Evolutionary conservation across 192 early-diverging fungal genomes (phyloP), one percentile per base, ranked within the genome.

Genomic region (Pecoramyces ruminantium): DNA sequence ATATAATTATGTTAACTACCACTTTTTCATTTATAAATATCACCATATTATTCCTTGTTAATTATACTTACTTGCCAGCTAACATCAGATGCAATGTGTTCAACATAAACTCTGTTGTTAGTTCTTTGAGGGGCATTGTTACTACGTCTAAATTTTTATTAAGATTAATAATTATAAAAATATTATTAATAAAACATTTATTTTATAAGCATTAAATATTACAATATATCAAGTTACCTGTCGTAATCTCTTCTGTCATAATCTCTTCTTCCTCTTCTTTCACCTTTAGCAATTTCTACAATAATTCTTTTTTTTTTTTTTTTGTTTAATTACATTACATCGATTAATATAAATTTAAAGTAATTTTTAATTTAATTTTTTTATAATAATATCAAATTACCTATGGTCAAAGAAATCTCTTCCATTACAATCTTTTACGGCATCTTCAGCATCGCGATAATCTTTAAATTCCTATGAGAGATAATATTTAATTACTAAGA

Each of bases 401-500:
- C 96, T 90, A 85, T 96, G 94, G 38, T 95, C 95, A 83, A 94
- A 86, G 81, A 95, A 98, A 34, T 91, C 86, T 67, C 89, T 92
- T 82, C 91, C 94, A 82, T 97, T 90, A 83, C 94, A 89, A 80
- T 94, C 91, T 77, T 95, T 89, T 80, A 98, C 93, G 34, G 93
- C 95, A 88, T 97, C 95, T 78, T 93, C 88, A 78, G 96, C 96
- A 87, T 98, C 96, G 79, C 92, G 88, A 28, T 86, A 85, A 84
- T 95, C 92, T 78, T 91, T 91, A 84, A 96, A 97, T 87, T 98
- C 97, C 51, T 67, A 67, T n/a, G 51, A 67, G 51, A 67, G 51
- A 67, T 25, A 25, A 67, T 67, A 34, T n/a, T 51, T 67, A 67
- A 67, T 67, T 67, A 67, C 51, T 67, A 67, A 67, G 51, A 17